Percentiles rank a stretch among this genome's conserved stretches.
These are phyloP conservation scores for Jackrogersella multiformis DNA, from an alignment of 495 filamentous ascomycete genomes.

Conservation along the genomic window DNA sequence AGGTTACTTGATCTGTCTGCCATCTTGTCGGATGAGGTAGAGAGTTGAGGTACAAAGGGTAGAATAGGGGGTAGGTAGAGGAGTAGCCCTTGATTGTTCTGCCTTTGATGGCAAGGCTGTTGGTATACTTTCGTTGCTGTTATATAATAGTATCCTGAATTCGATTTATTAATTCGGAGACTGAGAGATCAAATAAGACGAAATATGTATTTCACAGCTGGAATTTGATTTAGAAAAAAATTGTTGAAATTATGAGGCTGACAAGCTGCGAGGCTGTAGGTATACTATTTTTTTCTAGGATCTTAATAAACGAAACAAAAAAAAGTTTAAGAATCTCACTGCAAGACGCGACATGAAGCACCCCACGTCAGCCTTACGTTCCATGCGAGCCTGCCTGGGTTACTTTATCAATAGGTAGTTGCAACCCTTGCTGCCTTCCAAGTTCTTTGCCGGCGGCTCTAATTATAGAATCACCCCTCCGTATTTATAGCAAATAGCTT, in stretches of 20 bases:
- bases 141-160: neutral
- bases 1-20: slow-evolving; percentile 18
- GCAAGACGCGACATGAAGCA: slow-evolving; percentile 17
- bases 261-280: slow-evolving; percentile 20
- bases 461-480: slow-evolving; percentile 17
- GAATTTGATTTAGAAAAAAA: neutral
- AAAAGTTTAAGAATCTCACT: slow-evolving; percentile 34
- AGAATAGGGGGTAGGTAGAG: neutral
- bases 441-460: slow-evolving; percentile 26
- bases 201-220: neutral
- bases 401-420: slow-evolving; percentile 7
- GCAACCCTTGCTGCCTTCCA: slow-evolving; percentile 11
- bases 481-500: neutral
- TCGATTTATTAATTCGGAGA: neutral
- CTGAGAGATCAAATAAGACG: neutral
- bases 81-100: neutral
- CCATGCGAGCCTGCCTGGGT: slow-evolving; percentile 26
- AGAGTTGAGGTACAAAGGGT: neutral
- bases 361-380: slow-evolving; percentile 41
- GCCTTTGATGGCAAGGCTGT: neutral
- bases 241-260: slow-evolving; percentile 22
- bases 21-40: slow-evolving; percentile 27
- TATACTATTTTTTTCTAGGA: neutral
- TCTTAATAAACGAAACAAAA: slow-evolving; percentile 18
- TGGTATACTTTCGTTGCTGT: neutral